Conservation (phyloP, 2,329 filamentous ascomycete genomes). For the Dryadomyces sulphureus region DNA sequence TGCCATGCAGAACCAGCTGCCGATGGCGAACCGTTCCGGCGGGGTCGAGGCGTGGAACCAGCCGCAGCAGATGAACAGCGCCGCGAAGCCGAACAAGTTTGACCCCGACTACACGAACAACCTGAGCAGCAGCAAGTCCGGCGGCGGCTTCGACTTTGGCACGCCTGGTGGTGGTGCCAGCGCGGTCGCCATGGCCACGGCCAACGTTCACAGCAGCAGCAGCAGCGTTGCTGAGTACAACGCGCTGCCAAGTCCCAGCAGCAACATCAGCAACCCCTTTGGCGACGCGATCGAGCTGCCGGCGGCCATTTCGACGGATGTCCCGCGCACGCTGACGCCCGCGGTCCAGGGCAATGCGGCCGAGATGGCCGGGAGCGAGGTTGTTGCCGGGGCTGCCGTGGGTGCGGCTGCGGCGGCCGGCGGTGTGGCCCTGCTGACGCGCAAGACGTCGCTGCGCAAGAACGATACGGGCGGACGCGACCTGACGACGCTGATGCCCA, state of each 20-base stretch:
- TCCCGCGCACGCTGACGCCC: constrained; percentile 20
- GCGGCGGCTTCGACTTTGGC: no score
- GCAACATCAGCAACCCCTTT: constrained; percentile 54
- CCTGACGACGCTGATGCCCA: constrained; percentile 30
- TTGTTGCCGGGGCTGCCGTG: constrained; percentile 4
- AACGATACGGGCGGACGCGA: constrained; percentile 36
- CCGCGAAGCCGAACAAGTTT: no score
- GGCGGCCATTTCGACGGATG: constrained; percentile 7
- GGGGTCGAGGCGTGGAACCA: constrained; percentile 30
- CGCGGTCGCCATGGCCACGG: no score
- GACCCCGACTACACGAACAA: no score
- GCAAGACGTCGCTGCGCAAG: constrained; percentile 42
- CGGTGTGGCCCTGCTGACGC: constrained; percentile 26
- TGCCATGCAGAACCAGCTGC: constrained; percentile 18
- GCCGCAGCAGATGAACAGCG: no score
- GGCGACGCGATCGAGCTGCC: constrained; percentile 42
- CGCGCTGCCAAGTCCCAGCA: constrained; percentile 31
- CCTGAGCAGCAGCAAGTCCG: no score
- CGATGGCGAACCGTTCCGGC: constrained; percentile 15
- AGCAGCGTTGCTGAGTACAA: no score
- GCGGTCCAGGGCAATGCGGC: constrained; percentile 11
- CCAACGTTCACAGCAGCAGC: no score
- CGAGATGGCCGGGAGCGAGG: constrained; percentile 7
- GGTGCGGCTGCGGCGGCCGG: constrained; percentile 21
- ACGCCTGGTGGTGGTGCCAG: no score